Evolutionary conservation across 192 early-diverging fungal species (phyloP), one percentile per base, ranked within the genome.

Genomic region (Bifiguratus adelaidae): DNA sequence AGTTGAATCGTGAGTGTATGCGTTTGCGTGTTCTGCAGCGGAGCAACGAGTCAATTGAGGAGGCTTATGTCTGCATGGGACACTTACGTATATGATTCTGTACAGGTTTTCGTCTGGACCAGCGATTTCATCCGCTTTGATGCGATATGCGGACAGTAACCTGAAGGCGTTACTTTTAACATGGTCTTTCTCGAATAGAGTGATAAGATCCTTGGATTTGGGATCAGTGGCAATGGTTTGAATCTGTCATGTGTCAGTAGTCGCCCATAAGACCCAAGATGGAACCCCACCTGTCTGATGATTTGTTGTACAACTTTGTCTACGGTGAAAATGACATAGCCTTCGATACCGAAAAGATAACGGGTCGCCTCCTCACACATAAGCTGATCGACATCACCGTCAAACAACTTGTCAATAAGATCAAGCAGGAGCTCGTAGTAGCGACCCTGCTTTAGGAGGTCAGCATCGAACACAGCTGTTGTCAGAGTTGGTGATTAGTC

Each of bases 351-450:
- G 67, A 87, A 97, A 60, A 98, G 68, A 34, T 81, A 76, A 1
- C 95, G 82, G 34, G 81, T 60, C 21, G 75, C 73, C 47, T 98
- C 93, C 49, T 98, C 95, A 74, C 83, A 98, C 40, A 63, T 68
- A 25, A 63, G 61, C 21, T 75, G 55, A 19, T 95, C 92, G 40
- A 92, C 60, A 33, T 92, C 81, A 18, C 77, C 78, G 23, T 77
- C 77, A 60, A 97, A 58, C 42, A 89, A 77, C 46, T 81, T 79
- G 52, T 79, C 69, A 30, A 88, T 76, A 9, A 84, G 49, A 26
- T 76, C 74, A 21, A 94, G 53, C 37, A 95, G 71, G n/a, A 85
- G 76, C 18, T 63, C 46, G 65, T 91, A 97, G 53, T 92, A 80
- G 2, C 77, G 73, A 21, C 42, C 49, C 2, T 36, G 27, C 32